These are phyloP conservation scores for Lecanicillium sp. DNA, from an alignment of 2,329 filamentous ascomycete species.

Conservation along the genomic window DNA sequence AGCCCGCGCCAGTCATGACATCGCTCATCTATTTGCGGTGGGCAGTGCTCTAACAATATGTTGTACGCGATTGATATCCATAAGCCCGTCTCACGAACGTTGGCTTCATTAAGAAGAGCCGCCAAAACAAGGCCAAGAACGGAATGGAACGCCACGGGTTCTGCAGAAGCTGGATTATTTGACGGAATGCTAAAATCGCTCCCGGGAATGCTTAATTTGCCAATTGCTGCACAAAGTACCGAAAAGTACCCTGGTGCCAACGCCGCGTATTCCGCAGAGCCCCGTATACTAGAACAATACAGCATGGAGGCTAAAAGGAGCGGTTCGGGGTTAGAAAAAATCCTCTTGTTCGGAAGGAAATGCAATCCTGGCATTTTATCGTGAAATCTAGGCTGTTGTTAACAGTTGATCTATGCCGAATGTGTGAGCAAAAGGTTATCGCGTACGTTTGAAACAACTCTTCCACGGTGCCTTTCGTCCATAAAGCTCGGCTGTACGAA, in stretches of 20 bases:
- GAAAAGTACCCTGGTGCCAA: conserved; percentile 29
- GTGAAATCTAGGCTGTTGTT: conserved; percentile 32
- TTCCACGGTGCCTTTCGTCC: conserved; percentile 22
- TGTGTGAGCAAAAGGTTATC: background rate
- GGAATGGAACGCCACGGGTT: conserved; percentile 33
- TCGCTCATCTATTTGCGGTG: conserved; percentile 26
- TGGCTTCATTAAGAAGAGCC: conserved; percentile 31
- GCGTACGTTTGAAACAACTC: conserved; percentile 23
- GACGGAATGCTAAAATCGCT: conserved; percentile 18
- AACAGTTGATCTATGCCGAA: rapidly evolving
- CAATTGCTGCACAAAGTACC: conserved; percentile 29
- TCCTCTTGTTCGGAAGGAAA: conserved; percentile 33
- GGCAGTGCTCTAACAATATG: conserved; percentile 31
- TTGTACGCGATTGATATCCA: conserved; percentile 35
- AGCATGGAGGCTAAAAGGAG: conserved; percentile 34
- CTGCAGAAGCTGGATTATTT: conserved; percentile 15
- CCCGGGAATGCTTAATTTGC: conserved; percentile 28
- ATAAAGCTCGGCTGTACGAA: conserved; percentile 18
- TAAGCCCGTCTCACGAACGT: conserved; percentile 30
- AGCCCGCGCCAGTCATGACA: conserved; percentile 31
- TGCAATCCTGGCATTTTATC: conserved; percentile 35
- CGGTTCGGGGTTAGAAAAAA: conserved; percentile 31
- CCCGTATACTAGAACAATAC: conserved; percentile 29
- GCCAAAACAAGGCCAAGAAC: conserved; percentile 32
- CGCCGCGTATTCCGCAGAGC: conserved; percentile 22